Evolutionary conservation across 1,139 yeast species (phyloP), one percentile per base, ranked within the genome.

Genomic region (Suhomyces yuchorum): DNA sequence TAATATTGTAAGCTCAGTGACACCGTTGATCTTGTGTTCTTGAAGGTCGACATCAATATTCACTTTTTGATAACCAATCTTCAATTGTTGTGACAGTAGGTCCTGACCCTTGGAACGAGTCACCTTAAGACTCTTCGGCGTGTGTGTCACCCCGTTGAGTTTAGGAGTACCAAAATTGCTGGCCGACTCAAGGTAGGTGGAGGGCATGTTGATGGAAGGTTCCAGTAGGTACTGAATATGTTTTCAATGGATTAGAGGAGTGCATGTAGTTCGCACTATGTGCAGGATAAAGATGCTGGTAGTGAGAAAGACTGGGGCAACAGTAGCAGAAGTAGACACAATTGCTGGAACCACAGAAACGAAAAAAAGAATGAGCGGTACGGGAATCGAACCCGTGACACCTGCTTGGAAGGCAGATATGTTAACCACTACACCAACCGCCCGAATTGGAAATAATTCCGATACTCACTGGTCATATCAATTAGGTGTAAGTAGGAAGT

Each of bases 301-400:
- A 15, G 15, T 12, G 30, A 20, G 22, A 7, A 8, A 4, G 22
- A 41, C 33, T 22, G 35, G 34, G 35, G 41, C 24, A 38, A 38
- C 41, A 26, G 6, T 4, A n/a, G 2, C 12, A 26, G 30, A 12
- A 11, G 4, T 26, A 26, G 4, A 11, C 7, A 12, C 30, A 26
- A 12, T 26, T 26, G 14, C 6, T 11, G 14, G 14, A 4, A 26
- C 30, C 6, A 26, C 14, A 26, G 14, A 12, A 26, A 26, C 14
- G 34, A 12, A 18, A 20, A 30, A 42, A 70, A 65, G 58, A 57
- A 59, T 82, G 87, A 81, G 84, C 78, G 84, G 80, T 81, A 80
- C 84, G 87, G 84, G 87, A 82, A 81, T 82, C 86, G 87, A 82
- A 82, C 87, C 87, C 87, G 75, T 80, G 85, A 78, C 86, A 72